A percentile compares a stretch with the other conserved stretches of the same genome.
These are phyloP conservation scores for Aspergillus flavus DNA, from an alignment of 2,329 filamentous ascomycete genomes.

Conservation along the genomic window DNA sequence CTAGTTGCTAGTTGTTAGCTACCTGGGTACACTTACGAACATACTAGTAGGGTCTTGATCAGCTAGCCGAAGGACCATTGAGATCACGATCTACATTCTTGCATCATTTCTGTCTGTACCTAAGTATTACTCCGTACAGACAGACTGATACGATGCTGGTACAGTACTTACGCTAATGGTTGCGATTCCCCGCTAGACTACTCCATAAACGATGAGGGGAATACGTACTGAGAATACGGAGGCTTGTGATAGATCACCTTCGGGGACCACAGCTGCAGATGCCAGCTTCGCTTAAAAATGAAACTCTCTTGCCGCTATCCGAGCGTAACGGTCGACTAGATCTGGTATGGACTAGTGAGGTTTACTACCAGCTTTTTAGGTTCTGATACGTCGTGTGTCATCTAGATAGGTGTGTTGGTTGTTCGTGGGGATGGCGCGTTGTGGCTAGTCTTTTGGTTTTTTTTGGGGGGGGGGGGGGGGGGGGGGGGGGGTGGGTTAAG, in stretches of 20 bases:
- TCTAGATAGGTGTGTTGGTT: neutral
- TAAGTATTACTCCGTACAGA: neutral
- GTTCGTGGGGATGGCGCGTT: neutral
- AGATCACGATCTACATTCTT: constrained; percentile 1
- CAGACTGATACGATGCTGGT: neutral
- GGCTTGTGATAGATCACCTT: neutral
- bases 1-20: too few species aligned
- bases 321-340: neutral
- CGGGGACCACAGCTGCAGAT: too few species aligned
- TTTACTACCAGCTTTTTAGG: neutral
- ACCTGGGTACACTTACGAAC: neutral
- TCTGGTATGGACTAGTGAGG: neutral
- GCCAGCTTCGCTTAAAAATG: too few species aligned
- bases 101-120: neutral
- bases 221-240: neutral
- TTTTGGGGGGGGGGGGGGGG: too few species aligned
- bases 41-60: neutral
- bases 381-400: neutral
- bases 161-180: neutral
- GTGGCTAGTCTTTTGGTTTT: neutral
- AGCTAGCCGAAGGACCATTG: neutral
- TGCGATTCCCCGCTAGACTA: neutral
- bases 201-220: neutral
- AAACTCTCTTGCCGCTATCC: neutral
- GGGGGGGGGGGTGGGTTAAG: too few species aligned